Percentiles rank a stretch among this genome's conserved stretches.
These are phyloP conservation scores for Metschnikowia bowlesiae DNA, from an alignment of 805 yeast species.

Conservation along the genomic window DNA sequence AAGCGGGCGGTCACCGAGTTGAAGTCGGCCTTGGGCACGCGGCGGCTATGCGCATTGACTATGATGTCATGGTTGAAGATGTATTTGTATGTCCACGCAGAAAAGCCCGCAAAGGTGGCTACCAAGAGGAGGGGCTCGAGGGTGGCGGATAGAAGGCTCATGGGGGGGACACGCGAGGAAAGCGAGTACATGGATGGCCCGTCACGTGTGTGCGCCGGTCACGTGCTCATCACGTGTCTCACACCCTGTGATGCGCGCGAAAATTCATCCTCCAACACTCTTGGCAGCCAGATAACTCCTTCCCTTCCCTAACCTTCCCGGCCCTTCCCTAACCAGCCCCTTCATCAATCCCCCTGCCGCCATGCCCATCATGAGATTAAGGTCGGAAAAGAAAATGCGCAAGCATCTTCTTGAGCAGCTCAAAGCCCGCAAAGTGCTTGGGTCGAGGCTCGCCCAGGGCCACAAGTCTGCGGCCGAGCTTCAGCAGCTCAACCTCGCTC, in stretches of 20 bases:
- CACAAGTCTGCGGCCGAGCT: conserved; percentile 32
- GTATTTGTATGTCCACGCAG: conserved; percentile 19
- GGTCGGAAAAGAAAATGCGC: conserved; percentile 45
- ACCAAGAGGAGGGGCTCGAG: conserved; percentile 13
- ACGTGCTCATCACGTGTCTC: background rate
- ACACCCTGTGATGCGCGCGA: background rate
- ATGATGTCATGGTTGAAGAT: conserved; percentile 25
- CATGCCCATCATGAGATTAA: conserved; percentile 35
- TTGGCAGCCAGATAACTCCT: too few relatives aligned
- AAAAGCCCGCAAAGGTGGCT: conserved; percentile 11
- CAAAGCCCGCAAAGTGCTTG: conserved; percentile 38
- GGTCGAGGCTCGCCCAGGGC: conserved; percentile 41
- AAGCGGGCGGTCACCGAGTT: conserved; percentile 20
- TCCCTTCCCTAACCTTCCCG: too few relatives aligned
- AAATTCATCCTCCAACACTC: background rate
- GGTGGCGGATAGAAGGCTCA: conserved; percentile 1
- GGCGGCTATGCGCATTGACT: conserved; percentile 19
- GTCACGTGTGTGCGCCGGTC: background rate
- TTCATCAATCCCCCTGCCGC: background rate
- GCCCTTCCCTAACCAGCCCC: too few relatives aligned
- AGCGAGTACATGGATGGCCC: background rate
- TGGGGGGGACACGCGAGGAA: background rate
- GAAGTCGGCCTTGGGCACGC: conserved; percentile 20
- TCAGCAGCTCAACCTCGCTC: conserved; percentile 57
- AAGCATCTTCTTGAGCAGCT: conserved; percentile 43